Percentiles rank a stretch among this genome's conserved stretches.
These are phyloP conservation scores for Antarctomyces pellizariae DNA, from an alignment of 495 filamentous ascomycete species.

Conservation along the genomic window DNA sequence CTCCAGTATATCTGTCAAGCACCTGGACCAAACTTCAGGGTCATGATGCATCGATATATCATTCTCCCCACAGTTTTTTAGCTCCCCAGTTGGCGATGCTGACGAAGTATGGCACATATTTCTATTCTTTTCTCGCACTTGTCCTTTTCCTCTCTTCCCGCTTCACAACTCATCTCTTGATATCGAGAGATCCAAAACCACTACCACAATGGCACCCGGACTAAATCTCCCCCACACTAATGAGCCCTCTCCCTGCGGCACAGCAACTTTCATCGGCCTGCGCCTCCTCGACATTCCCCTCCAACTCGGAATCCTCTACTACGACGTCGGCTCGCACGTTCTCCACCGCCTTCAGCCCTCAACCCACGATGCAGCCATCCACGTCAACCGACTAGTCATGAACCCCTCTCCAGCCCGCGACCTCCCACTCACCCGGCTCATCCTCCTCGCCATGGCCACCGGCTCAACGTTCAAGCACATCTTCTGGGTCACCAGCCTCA, in stretches of 20 bases:
- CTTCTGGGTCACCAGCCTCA: slow-evolving; percentile 18
- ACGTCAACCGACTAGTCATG: background rate
- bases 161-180: too few species aligned
- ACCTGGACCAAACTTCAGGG: too few species aligned
- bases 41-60: too few species aligned
- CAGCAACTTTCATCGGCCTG: slow-evolving; percentile 28
- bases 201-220: too few species aligned
- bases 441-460: slow-evolving; percentile 25
- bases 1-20: too few species aligned
- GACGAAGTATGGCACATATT: too few species aligned
- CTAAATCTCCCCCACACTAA: slow-evolving; percentile 12
- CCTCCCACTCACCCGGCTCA: slow-evolving; percentile 17
- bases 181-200: too few species aligned
- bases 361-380: slow-evolving; percentile 11
- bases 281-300: slow-evolving; percentile 30
- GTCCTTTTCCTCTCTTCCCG: too few species aligned
- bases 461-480: slow-evolving; percentile 27
- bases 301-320: slow-evolving; percentile 27
- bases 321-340: slow-evolving; percentile 14
- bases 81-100: too few species aligned
- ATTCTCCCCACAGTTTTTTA: too few species aligned
- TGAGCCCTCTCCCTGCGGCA: slow-evolving; percentile 22
- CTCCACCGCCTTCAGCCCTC: slow-evolving; percentile 12
- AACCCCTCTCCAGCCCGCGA: slow-evolving; percentile 13
- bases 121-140: too few species aligned